phyloP scores from a whole-genome alignment of 495 filamentous ascomycete species.

The Acidiella bohemica region DNA sequence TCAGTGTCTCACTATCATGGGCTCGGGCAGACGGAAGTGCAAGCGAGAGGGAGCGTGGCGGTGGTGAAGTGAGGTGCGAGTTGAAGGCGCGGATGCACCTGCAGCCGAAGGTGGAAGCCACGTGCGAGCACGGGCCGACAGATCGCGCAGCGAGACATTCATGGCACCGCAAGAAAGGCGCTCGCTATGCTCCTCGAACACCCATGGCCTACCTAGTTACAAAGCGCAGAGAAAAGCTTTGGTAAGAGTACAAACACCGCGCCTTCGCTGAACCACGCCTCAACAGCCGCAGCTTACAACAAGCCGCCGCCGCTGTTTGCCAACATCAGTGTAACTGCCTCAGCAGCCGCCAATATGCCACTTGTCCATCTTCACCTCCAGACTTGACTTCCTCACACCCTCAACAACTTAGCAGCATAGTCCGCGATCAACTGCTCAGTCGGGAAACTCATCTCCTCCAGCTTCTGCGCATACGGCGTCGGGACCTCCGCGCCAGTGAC shows the following conservation, averaged over 20 bases:
- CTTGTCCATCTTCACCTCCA: not conserved
- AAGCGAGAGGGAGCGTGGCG: no score
- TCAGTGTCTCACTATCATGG: no score
- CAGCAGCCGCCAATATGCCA: not conserved
- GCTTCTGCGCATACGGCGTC: constrained; percentile 75
- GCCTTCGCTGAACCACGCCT: constrained; percentile 7
- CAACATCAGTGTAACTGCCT: no score
- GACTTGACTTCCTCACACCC: constrained; percentile 37
- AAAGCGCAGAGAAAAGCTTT: constrained; percentile 1
- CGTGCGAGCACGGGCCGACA: no score
- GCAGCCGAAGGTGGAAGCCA: no score
- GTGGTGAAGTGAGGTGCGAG: no score
- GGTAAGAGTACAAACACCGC: not conserved
- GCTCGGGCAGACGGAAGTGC: no score
- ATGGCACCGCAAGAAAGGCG: no score
- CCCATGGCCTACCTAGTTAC: constrained; percentile 4
- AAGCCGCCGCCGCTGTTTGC: no score
- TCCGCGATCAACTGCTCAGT: constrained; percentile 68
- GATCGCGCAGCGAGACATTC: no score
- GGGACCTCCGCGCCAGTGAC: constrained; percentile 94
- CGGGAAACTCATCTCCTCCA: constrained; percentile 90
- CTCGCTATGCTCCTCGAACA: constrained; percentile 5
- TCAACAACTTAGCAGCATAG: constrained; percentile 71
- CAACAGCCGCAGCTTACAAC: no score
- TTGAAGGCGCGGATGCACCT: no score